Conservation (phyloP, 805 yeast genomes). For the Myxozyma nipponensis region DNA sequence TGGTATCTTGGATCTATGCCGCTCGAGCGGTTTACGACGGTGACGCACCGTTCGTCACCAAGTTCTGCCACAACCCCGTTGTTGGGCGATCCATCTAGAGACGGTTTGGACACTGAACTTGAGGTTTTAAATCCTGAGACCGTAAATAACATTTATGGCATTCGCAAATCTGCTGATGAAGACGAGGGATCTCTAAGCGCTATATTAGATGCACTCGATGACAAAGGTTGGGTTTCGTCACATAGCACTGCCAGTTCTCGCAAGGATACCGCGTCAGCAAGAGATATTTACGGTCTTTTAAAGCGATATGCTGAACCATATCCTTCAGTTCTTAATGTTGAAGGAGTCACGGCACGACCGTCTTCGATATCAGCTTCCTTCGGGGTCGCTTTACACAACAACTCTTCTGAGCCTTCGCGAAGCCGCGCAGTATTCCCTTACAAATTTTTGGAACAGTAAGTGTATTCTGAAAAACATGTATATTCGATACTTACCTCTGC, state of each 20-base stretch:
- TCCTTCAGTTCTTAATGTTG: neutral
- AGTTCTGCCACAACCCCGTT: neutral
- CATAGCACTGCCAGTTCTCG: too few relatives aligned
- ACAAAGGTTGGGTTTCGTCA: too few relatives aligned
- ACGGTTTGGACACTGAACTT: neutral
- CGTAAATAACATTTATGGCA: neutral
- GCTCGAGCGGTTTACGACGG: too few relatives aligned
- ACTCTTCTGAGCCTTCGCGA: neutral
- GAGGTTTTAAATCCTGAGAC: neutral
- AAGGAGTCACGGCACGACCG: neutral
- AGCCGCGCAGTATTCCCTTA: neutral
- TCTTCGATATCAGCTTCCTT: neutral
- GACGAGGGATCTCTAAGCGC: neutral
- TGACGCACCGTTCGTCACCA: neutral
- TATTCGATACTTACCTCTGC: neutral
- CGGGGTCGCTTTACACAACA: neutral
- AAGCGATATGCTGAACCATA: neutral
- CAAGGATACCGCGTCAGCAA: too few relatives aligned
- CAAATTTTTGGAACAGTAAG: neutral
- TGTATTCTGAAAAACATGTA: neutral
- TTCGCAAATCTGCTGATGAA: neutral
- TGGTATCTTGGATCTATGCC: too few relatives aligned
- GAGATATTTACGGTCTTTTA: neutral
- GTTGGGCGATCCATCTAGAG: neutral
- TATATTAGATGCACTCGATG: neutral